A percentile compares a stretch with the other conserved stretches of the same genome.
Conservation (phyloP, 2,329 filamentous ascomycete genomes). For the Cercospora sp. region DNA sequence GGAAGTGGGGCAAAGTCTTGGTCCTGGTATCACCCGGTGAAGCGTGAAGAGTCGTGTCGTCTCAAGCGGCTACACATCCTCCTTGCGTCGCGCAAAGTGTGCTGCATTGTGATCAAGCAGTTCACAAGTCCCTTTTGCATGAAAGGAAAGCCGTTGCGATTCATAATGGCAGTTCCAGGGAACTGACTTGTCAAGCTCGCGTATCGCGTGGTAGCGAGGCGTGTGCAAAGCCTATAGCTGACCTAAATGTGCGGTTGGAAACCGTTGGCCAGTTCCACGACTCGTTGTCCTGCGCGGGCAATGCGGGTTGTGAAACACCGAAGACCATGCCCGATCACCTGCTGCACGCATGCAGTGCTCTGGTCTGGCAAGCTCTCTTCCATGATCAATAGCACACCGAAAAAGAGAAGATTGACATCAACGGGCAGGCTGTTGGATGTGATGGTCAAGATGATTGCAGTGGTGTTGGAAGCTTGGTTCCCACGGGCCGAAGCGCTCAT, state of each 20-base stretch:
- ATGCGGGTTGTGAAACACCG: slow-evolving; percentile 10
- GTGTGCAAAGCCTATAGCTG: not conserved
- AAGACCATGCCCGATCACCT: not conserved
- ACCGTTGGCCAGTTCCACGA: not conserved
- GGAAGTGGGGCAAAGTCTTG: not conserved
- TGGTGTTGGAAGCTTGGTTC: not conserved
- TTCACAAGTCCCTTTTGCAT: not conserved
- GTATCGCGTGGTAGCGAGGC: not conserved
- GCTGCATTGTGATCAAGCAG: not conserved
- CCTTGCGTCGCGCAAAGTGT: slow-evolving; percentile 3
- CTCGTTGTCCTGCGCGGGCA: not conserved
- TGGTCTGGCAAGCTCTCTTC: not conserved
- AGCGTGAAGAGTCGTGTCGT: not conserved
- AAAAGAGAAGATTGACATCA: not conserved
- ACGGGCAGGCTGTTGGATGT: not conserved
- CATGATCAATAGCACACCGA: not conserved
- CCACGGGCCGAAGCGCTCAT: not conserved
- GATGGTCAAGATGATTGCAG: not conserved
- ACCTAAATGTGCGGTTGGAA: not conserved
- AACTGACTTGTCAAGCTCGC: slow-evolving; percentile 6
- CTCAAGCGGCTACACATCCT: not conserved
- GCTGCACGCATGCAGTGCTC: not conserved
- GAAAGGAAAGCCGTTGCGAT: not conserved
- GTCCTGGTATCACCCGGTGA: not conserved
- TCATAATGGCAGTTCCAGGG: not conserved